These are phyloP conservation scores for Glycyrrhiza uralensis DNA, from an alignment of 306 rosid genomes.

Conservation along the genomic window DNA sequence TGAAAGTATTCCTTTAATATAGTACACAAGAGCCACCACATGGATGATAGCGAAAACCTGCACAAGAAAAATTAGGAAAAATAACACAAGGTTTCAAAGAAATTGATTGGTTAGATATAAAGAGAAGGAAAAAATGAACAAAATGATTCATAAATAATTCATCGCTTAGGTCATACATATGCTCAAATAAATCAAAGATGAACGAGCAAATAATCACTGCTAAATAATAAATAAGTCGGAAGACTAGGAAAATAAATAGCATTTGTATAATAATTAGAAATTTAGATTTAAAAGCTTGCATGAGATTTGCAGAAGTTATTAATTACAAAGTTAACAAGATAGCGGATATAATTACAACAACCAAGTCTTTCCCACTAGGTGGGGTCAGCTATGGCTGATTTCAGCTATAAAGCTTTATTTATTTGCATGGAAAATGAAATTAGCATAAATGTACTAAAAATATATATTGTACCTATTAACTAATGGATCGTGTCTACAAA, in stretches of 20 bases:
- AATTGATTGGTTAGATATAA: slow-evolving; percentile 4
- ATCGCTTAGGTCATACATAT: background rate
- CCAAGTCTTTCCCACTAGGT: background rate
- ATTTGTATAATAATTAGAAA: background rate
- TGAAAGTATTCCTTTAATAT: slow-evolving; percentile 83
- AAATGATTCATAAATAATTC: background rate
- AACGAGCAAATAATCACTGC: background rate
- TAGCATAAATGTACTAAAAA: background rate
- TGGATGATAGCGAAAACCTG: slow-evolving; percentile 96
- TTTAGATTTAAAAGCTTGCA: background rate
- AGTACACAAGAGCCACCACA: slow-evolving; percentile 93
- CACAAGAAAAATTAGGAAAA: slow-evolving; percentile 26
- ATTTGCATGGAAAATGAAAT: background rate
- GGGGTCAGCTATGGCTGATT: background rate
- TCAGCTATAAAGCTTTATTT: background rate
- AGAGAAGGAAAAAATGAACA: background rate
- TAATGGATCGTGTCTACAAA: background rate
- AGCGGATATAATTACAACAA: background rate
- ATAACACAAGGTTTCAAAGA: slow-evolving; percentile 27
- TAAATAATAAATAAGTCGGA: background rate
- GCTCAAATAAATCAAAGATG: background rate
- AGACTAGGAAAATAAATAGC: background rate
- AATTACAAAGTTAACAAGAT: background rate
- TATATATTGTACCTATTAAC: background rate
- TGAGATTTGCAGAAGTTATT: background rate